Conservation (phyloP, 441 rosid genomes). For the Daphne laureola region DNA sequence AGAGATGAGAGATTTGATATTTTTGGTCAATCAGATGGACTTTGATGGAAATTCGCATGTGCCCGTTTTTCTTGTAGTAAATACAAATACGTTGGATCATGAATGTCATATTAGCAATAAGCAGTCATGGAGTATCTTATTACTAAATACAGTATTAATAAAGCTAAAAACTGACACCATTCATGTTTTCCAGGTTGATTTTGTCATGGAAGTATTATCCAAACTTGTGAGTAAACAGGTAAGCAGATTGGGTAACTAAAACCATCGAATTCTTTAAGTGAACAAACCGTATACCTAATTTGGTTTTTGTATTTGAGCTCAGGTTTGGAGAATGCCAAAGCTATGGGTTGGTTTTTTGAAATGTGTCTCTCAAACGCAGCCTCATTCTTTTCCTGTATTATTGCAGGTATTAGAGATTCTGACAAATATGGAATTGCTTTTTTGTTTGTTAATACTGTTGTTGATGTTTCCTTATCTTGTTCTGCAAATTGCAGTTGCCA, state of each 20-base stretch:
- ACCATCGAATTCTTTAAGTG: neutral
- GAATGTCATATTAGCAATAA: no score
- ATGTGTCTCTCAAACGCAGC: constrained; percentile 90
- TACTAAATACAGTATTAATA: no score
- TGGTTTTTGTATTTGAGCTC: constrained; percentile 15
- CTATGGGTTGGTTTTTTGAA: constrained; percentile 97
- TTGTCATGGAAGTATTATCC: constrained; percentile 93
- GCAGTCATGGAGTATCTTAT: no score
- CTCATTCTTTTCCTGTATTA: constrained; percentile 84
- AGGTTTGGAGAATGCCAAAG: constrained; percentile 99
- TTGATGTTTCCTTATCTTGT: constrained; percentile 9
- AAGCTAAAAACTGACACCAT: no score
- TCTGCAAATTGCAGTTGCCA: constrained; percentile 61
- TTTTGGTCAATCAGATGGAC: no score
- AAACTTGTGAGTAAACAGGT: constrained; percentile 95
- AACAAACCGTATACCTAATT: neutral
- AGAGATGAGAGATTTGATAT: no score
- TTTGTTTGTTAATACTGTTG: constrained; percentile 3
- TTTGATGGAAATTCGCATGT: no score
- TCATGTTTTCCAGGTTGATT: constrained; percentile 58
- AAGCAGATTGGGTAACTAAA: constrained; percentile 13
- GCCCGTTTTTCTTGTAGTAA: no score
- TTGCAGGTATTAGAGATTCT: constrained; percentile 47
- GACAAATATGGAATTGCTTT: neutral
- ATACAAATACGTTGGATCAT: no score